These are phyloP conservation scores for Elongisporangium senticosum DNA, from an alignment of 352 stramenopile species.

Conservation along the genomic window DNA sequence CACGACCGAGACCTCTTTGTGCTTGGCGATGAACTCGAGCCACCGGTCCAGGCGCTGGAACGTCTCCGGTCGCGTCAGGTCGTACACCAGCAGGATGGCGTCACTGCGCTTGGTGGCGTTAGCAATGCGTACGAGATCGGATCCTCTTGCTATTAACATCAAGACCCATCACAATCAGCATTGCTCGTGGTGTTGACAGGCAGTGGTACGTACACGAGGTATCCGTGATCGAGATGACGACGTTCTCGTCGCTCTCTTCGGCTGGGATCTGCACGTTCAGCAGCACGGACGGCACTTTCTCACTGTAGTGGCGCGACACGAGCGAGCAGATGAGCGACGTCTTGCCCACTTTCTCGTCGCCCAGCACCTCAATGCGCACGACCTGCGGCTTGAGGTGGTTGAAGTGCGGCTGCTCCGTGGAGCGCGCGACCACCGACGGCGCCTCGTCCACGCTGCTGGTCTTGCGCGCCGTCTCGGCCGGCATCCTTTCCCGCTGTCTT, in stretches of 20 bases:
- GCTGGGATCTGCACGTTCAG: slow-evolving; percentile 86
- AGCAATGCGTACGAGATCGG: slow-evolving; percentile 79
- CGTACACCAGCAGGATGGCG: slow-evolving; percentile 84
- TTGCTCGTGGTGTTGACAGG: background rate
- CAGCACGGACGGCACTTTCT: slow-evolving; percentile 82
- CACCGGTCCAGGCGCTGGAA: slow-evolving; percentile 80
- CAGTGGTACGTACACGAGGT: slow-evolving; percentile 55
- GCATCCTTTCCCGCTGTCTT: slow-evolving; percentile 15
- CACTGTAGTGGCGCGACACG: slow-evolving; percentile 84
- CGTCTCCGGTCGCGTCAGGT: slow-evolving; percentile 77
- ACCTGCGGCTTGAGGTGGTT: slow-evolving; percentile 64
- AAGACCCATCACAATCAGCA: slow-evolving; percentile 4
- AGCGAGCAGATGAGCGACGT: slow-evolving; percentile 89
- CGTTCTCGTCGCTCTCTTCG: slow-evolving; percentile 86
- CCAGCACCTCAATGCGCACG: slow-evolving; percentile 84
- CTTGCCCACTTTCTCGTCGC: slow-evolving; percentile 89
- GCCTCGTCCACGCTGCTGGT: slow-evolving; percentile 14
- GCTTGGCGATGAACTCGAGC: slow-evolving; percentile 84
- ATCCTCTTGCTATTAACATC: slow-evolving; percentile 40
- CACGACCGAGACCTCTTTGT: slow-evolving; percentile 84
- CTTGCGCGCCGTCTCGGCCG: slow-evolving; percentile 23
- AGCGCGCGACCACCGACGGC: background rate
- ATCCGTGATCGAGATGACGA: slow-evolving; percentile 88
- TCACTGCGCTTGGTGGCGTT: slow-evolving; percentile 83
- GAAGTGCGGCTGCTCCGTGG: background rate